A percentile compares a stretch with the other conserved stretches of the same genome.
phyloP scores from a whole-genome alignment of 2,329 filamentous ascomycete genomes.

The Metarhizium anisopliae region DNA sequence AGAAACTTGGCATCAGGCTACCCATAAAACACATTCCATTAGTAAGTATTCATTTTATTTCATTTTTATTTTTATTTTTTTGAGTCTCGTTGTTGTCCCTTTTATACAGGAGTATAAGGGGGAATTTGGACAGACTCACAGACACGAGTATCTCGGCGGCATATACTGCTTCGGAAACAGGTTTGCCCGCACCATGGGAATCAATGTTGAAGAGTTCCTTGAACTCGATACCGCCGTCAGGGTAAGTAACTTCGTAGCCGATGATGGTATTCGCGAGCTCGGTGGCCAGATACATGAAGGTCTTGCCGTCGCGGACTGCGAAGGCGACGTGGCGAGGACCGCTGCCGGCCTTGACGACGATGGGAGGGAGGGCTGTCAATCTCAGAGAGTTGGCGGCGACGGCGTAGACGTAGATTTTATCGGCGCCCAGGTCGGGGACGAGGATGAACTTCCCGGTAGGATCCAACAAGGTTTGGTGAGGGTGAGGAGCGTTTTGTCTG shows the following conservation, averaged over 20 bases:
- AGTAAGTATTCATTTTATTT: neutral
- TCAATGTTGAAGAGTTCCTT: slow-evolving; percentile 36
- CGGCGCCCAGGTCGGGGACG: slow-evolving; percentile 57
- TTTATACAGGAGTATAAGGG: neutral
- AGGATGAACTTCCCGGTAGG: slow-evolving; percentile 55
- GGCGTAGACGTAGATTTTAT: slow-evolving; percentile 48
- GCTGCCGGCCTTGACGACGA: slow-evolving; percentile 38
- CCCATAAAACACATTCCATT: neutral
- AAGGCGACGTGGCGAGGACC: slow-evolving; percentile 62
- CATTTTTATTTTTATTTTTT: neutral
- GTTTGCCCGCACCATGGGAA: slow-evolving; percentile 35
- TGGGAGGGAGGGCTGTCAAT: slow-evolving; percentile 28
- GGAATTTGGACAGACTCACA: slow-evolving; percentile 31
- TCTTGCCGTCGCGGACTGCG: slow-evolving; percentile 31
- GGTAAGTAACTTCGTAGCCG: slow-evolving; percentile 48
- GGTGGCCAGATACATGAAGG: slow-evolving; percentile 50
- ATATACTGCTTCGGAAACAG: slow-evolving; percentile 30
- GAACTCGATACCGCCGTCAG: slow-evolving; percentile 31
- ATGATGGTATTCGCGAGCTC: slow-evolving; percentile 51
- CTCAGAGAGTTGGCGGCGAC: slow-evolving; percentile 35
- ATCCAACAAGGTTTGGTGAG: slow-evolving; percentile 57
- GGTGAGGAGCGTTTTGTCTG: slow-evolving; percentile 50
- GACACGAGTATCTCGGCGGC: slow-evolving; percentile 51
- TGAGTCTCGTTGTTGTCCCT: no score
- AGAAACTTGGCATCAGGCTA: slow-evolving; percentile 54